Base-by-base conservation (phyloP, 2,329 filamentous ascomycete species). In the Fusarium sp. region DNA sequence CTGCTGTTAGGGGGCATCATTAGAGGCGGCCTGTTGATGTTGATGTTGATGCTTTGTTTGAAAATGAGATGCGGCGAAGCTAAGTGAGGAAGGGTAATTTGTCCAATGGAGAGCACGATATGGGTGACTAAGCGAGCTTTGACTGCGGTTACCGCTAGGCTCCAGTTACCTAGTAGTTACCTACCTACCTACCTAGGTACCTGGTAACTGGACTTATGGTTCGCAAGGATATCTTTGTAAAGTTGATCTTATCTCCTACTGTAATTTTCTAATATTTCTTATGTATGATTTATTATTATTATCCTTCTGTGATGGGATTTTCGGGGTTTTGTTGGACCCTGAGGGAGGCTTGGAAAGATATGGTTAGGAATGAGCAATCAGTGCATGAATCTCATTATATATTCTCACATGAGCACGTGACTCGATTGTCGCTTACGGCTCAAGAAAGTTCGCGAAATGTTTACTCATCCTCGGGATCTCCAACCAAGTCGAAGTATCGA, bases 21-120 rank as follows among this genome's bases (percentile, higher is more conserved):
- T 83, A 83, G 72, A 78, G 72, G 63, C 76, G 69, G 73, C 82
- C 81, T 31, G 77, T 72, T 70, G 83, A 84, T 72, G 83, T 81
- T 71, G 61, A 63, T 47, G 54, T 71, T 58, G 71, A 60, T 74
- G 76, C 73, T 71, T 66, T 63, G 63, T 68, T 57, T 60, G 59
- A 55, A 63, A 69, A 54, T 45, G 53, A 59, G 47, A 46, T 55
- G 56, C 51, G 54, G 64, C 62, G 63, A 55, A 56, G 61, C 62
- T 55, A 42, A 53, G 51, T 52, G 50, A 63, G 33, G 58, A 48
- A 33, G 40, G 37, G 43, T 37, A 54, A 59, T 66, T 72, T 63
- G 53, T 64, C 31, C 51, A 49, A 43, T 51, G 11, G 11, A 51
- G 11, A 29, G 48, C 18, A 29, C 42, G 47, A 29, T 29, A 21